Conservation (phyloP, 163 green algal species). For the Scenedesmus sp. region DNA sequence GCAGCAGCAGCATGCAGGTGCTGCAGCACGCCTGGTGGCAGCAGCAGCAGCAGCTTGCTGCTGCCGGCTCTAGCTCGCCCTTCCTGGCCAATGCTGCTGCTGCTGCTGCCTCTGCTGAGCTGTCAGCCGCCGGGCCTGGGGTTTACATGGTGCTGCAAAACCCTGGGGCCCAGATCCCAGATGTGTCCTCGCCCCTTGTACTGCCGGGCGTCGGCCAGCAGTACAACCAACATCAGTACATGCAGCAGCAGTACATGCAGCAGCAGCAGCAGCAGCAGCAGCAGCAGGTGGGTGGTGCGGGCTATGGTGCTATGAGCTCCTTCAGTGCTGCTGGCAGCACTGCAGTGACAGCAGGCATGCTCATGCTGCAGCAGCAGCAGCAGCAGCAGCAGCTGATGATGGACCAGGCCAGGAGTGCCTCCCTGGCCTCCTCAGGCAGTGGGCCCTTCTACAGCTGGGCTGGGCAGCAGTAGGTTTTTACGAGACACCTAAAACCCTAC, state of each 20-base stretch:
- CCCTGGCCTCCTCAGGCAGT: background rate
- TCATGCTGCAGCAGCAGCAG: constrained; percentile 22
- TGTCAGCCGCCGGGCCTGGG: background rate
- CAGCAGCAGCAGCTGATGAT: constrained; percentile 15
- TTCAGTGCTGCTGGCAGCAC: background rate
- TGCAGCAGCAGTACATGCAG: background rate
- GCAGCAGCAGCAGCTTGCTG: background rate
- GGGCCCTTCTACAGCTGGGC: background rate
- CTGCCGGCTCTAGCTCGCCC: background rate
- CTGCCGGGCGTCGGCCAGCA: background rate
- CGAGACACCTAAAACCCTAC: background rate
- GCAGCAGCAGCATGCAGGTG: background rate
- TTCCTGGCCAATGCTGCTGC: background rate
- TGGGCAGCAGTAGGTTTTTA: background rate
- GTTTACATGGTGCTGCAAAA: background rate
- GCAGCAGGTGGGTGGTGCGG: background rate
- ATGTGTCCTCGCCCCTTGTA: background rate
- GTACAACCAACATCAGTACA: background rate
- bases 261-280: background rate
- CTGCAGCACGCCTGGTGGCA: background rate
- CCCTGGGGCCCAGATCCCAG: background rate
- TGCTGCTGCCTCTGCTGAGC: background rate
- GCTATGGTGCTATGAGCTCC: no score
- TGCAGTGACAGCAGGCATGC: background rate
- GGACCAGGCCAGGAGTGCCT: background rate